Evolutionary conservation across 257 asterid species (phyloP), one percentile per base, ranked within the genome.

Genomic region (Nicotiana benthamiana): DNA sequence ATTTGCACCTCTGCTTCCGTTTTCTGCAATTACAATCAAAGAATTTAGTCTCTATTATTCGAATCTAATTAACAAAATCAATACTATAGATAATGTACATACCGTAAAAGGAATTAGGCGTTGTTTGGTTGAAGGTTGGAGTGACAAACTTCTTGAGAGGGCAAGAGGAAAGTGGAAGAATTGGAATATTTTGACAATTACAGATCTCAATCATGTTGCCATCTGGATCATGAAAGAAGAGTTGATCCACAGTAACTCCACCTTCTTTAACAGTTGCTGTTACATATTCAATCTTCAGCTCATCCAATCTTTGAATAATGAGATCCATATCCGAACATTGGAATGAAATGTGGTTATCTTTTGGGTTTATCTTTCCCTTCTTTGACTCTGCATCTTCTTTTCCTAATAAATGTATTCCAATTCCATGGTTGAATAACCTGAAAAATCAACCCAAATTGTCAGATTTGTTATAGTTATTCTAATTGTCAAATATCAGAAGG

Each of bases 361-460:
- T 94, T 16, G 98, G 97, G 1, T 94, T 94, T 8, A 94, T 94
- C 75, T 83, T 87, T 0, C 79, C 85, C 10, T 82, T 90, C 80
- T 86, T 83, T 26, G 17, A 26, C 10, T 61, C 64, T 2, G 10
- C 76, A 27, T 84, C 81, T 16, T 89, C 94, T 28, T 89, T 84
- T 79, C 88, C 88, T 2, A 94, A 89, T 36, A 94, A 86, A 84
- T 94, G 98, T 82, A 94, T 94, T 11, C 97, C 97, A 11, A 93
- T 89, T 82, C 97, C 97, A 76, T 94, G 93, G 84, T 93, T 94
- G 91, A 94, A 94, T 80, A 94, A 70, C 98, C 98, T 94, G 88
- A 0, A 26, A 16, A 30, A 34, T 53, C 61, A 60, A 34, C 27
- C 62, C 15, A 30, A 36, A 2, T 16, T 61, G 15, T 11, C 11